phyloP scores from a whole-genome alignment of 441 rosid species.

The Pelargonium cotyledonis region DNA sequence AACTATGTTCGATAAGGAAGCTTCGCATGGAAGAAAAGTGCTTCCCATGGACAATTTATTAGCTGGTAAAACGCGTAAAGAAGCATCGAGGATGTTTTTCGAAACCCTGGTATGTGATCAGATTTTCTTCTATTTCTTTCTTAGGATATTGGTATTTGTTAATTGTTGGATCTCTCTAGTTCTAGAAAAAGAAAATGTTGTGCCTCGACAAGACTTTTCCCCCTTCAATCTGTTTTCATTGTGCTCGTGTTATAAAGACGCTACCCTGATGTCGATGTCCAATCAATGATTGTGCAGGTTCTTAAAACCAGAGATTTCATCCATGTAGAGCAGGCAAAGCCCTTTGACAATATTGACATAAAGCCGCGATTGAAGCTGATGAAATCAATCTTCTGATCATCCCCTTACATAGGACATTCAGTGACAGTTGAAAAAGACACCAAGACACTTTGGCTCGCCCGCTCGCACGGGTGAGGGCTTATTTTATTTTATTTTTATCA shows the following conservation, averaged over 20 bases:
- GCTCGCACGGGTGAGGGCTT: conserved; percentile 16
- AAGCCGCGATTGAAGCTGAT: conserved; percentile 69
- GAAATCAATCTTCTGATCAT: conserved; percentile 69
- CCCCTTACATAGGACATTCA: conserved; percentile 18
- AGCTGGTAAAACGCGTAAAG: conserved; percentile 92
- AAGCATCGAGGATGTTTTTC: conserved; percentile 97
- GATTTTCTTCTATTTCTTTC: not conserved
- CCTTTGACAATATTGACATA: conserved; percentile 58
- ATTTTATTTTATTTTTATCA: conserved; percentile 12
- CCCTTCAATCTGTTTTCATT: not conserved
- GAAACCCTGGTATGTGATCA: conserved; percentile 77
- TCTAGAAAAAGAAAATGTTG: not conserved
- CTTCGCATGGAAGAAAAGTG: conserved; percentile 47
- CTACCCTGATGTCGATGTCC: not conserved
- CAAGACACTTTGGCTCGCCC: conserved; percentile 26
- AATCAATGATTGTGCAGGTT: conserved; percentile 43
- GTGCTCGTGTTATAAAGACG: too few relatives aligned
- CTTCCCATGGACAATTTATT: conserved; percentile 64
- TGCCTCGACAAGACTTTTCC: not conserved
- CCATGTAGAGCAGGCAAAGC: conserved; percentile 75
- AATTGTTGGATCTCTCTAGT: not conserved
- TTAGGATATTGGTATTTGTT: not conserved
- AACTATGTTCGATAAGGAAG: conserved; percentile 62
- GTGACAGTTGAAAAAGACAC: conserved; percentile 19
- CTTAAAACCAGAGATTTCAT: conserved; percentile 87